Evolutionary conservation across 164 flowering plant genomes (phyloP).

Genomic region (Piper longum): DNA sequence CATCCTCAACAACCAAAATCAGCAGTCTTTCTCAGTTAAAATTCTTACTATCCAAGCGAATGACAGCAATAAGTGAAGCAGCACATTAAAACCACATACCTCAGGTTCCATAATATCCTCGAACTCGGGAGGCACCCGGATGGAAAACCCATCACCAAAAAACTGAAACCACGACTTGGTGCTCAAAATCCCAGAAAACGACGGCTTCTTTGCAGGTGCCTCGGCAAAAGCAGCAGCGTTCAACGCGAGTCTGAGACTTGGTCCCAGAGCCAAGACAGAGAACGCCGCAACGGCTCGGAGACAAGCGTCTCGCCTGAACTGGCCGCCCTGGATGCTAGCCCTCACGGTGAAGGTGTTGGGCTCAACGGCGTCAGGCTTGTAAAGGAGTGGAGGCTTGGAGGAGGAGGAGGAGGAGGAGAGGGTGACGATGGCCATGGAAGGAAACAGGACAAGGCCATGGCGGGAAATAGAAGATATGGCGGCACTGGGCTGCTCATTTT

Average conservation of each 20-base stretch:
- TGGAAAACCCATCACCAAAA: conserved; percentile 81
- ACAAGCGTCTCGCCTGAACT: conserved; percentile 32
- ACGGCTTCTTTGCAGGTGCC: conserved; percentile 22
- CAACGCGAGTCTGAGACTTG: conserved; percentile 4
- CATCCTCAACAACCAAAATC: background rate
- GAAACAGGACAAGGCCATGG: conserved; percentile 12
- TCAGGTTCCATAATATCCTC: conserved; percentile 76
- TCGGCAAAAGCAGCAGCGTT: conserved; percentile 15
- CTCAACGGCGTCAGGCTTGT: conserved; percentile 3
- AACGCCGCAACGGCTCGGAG: conserved; percentile 37
- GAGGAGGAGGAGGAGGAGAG: conserved; percentile 27
- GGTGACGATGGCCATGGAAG: conserved; percentile 7
- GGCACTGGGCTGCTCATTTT: conserved; percentile 8
- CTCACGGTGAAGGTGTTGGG: conserved; percentile 1
- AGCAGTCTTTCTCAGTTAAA: background rate
- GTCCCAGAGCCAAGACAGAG: conserved; percentile 18
- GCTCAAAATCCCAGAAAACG: conserved; percentile 43
- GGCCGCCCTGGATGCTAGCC: conserved; percentile 5
- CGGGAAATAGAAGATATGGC: conserved; percentile 14
- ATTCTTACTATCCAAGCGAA: no score
- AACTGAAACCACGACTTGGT: conserved; percentile 87
- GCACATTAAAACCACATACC: conserved; percentile 19
- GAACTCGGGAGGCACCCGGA: conserved; percentile 79
- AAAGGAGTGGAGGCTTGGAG: conserved; percentile 20
- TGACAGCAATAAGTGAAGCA: background rate